Base-by-base conservation (phyloP, 2,329 filamentous ascomycete species). In the Thyridium curvatum region DNA sequence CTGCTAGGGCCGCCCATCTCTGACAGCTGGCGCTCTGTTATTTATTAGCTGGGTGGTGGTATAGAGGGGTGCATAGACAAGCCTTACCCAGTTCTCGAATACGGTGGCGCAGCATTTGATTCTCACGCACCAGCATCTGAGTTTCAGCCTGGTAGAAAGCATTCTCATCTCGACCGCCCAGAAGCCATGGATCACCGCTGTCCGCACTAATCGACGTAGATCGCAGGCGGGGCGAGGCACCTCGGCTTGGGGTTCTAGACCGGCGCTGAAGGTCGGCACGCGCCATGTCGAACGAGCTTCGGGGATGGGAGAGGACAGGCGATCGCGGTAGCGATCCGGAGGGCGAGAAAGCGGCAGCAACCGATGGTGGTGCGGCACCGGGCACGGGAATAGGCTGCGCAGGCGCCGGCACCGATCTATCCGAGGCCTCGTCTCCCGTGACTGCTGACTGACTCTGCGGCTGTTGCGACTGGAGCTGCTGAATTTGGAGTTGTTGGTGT, bases 121-220 rank as follows among this genome's bases (percentile, higher is more conserved):
- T 91, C 64, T 90, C 86, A 18, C 86, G 71, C 16, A 80, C 74
- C 51, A 91, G 61, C 63, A 79, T 88, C 60, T 87, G 83, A 2
- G 84, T 87, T 62, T 91, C 86, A 4, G 85, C 85, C 57, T 89
- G 84, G 52, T 90, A 90, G 56, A 88, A 89, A 1, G 82, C 81
- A 46, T 74, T 81, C 56, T 90, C 85, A 51, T 89, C 85, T 14
- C 84, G 69, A 8, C 74, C 75, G n/a, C 74, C 75, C 2, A 84
- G 68, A 35, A 73, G 61, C 64, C 72, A 78, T 21, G 55, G 50
- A 29, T 87, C 81, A 28, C 71, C 73, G 38, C 67, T 71, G 40
- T 82, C 78, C 14, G 62, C 72, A 41, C 73, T 73, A 47, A 79
- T 76, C 3, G 76, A 80, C 29, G 74, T 68, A 34, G 77, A 62